Evolutionary conservation across 805 yeast genomes (phyloP).

Genomic region (Jamesozyma spencerorum): DNA sequence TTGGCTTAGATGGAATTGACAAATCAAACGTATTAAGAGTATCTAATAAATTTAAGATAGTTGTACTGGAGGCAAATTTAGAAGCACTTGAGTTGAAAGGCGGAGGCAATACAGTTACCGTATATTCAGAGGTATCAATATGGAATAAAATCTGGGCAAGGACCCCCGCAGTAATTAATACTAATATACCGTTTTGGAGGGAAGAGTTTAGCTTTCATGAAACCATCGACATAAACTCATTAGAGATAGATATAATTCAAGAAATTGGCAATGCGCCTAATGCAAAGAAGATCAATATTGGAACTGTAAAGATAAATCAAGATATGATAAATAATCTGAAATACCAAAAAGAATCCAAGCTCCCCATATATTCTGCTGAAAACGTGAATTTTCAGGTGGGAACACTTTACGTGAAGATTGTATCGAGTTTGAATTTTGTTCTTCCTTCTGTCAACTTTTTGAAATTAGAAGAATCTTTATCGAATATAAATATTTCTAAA

Average conservation of each 20-base stretch:
- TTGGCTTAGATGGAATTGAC: conserved; percentile 23
- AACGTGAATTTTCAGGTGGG: conserved; percentile 42
- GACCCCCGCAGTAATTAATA: conserved; percentile 51
- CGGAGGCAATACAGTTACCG: not conserved
- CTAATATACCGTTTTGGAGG: conserved; percentile 67
- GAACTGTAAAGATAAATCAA: conserved; percentile 37
- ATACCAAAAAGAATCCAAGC: conserved; percentile 27
- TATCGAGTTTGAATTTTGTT: conserved; percentile 44
- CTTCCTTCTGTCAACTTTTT: conserved; percentile 53
- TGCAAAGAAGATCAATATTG: conserved; percentile 29
- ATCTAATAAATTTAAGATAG: conserved; percentile 44
- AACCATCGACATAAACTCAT: conserved; percentile 42
- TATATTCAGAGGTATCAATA: conserved; percentile 63
- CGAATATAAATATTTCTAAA: conserved; percentile 41
- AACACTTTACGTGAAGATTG: conserved; percentile 43
- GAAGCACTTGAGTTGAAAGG: conserved; percentile 16
- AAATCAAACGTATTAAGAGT: conserved; percentile 38
- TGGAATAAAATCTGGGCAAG: conserved; percentile 74
- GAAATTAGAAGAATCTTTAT: conserved; percentile 52
- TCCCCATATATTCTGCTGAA: conserved; percentile 37
- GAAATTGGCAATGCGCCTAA: conserved; percentile 30
- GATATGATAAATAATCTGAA: conserved; percentile 18
- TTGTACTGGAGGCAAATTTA: conserved; percentile 58
- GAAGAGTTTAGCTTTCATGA: conserved; percentile 61
- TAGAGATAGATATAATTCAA: conserved; percentile 40